A percentile compares a stretch with the other conserved stretches of the same genome.
Evolutionary conservation across 1,284 basidiomycete species (phyloP).

Genomic region (Trichosporon faecale): DNA sequence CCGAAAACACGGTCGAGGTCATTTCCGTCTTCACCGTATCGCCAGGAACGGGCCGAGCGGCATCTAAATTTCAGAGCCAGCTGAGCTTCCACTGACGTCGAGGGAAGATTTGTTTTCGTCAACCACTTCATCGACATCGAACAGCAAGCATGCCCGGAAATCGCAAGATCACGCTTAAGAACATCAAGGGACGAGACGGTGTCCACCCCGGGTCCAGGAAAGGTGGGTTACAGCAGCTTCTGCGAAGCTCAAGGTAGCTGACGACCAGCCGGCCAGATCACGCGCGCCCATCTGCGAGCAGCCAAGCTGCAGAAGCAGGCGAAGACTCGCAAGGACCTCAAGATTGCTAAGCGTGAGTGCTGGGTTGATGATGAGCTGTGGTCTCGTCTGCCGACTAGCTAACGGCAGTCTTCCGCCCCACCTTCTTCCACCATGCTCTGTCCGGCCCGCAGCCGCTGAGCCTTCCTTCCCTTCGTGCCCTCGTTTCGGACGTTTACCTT

Average conservation of each 20-base stretch:
- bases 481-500: constrained; percentile 70
- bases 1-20: not conserved
- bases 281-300: constrained; percentile 67
- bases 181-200: constrained; percentile 50
- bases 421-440: constrained; percentile 74
- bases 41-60: constrained; percentile 7
- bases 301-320: constrained; percentile 62
- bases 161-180: constrained; percentile 49
- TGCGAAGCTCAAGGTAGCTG: not conserved
- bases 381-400: constrained; percentile 16
- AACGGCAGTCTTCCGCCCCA: constrained; percentile 63
- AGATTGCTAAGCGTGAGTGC: constrained; percentile 36
- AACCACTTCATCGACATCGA: constrained; percentile 13
- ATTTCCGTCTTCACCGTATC: not conserved
- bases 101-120: constrained; percentile 17
- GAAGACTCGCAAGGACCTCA: constrained; percentile 56
- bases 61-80: constrained; percentile 8
- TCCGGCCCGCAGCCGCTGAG: constrained; percentile 60
- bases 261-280: constrained; percentile 65
- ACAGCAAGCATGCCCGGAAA: constrained; percentile 45
- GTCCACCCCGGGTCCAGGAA: constrained; percentile 52
- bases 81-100: not conserved
- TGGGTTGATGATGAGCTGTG: not conserved
- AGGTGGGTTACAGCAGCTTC: constrained; percentile 28
- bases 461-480: constrained; percentile 64